phyloP scores from a whole-genome alignment of 495 filamentous ascomycete genomes.

The Talaromyces stipitatus region DNA sequence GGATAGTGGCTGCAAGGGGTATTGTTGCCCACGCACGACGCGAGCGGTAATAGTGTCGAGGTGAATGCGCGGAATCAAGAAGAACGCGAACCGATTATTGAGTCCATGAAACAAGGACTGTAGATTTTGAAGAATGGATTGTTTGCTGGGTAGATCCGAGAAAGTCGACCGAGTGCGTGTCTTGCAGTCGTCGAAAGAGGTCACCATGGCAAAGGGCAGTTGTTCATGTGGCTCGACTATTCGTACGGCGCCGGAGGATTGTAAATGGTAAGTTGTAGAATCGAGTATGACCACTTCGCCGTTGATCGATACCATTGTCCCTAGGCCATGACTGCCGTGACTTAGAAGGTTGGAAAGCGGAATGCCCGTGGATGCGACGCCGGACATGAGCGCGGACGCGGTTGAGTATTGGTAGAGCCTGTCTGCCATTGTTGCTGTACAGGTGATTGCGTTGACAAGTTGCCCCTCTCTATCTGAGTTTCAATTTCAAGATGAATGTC shows the following conservation, averaged over 20 bases:
- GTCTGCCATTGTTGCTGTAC: slow-evolving; percentile 12
- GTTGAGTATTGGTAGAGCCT: slow-evolving; percentile 46
- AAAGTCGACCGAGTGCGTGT: background rate
- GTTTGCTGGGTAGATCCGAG: background rate
- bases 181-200: background rate
- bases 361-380: slow-evolving; percentile 33
- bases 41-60: slow-evolving; percentile 3
- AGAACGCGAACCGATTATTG: slow-evolving; percentile 2
- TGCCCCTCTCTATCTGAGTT: too few relatives aligned
- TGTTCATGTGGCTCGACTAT: slow-evolving; percentile 2
- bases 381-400: slow-evolving; percentile 45
- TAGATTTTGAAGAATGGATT: slow-evolving; percentile 1
- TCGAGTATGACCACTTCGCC: slow-evolving; percentile 48
- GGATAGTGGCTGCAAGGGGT: slow-evolving; percentile 27
- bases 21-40: slow-evolving; percentile 6
- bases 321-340: slow-evolving; percentile 44
- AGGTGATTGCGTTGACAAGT: too few relatives aligned
- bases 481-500: too few relatives aligned
- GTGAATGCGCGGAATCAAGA: background rate
- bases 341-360: slow-evolving; percentile 24
- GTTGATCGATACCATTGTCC: slow-evolving; percentile 40
- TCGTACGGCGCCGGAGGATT: background rate
- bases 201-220: slow-evolving; percentile 7
- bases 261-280: slow-evolving; percentile 31
- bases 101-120: background rate